A percentile compares a stretch with the other conserved stretches of the same genome.
Conservation (phyloP, 805 yeast genomes). For the Tetrapisispora pingtungensis region DNA sequence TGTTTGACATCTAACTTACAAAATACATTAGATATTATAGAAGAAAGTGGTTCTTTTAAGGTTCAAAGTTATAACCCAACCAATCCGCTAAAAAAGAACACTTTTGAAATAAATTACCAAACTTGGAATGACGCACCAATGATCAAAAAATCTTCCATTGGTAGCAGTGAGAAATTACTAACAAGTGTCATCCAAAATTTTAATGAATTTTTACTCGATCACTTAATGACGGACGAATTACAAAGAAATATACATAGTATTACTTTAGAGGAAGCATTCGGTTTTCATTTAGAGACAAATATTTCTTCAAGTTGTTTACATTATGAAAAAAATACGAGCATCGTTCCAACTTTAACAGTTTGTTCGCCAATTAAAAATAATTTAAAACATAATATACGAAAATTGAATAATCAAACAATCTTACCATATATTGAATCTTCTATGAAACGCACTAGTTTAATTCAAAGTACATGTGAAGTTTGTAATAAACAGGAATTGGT, state of each 20-base stretch:
- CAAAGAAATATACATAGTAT: conserved; percentile 15
- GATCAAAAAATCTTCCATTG: neutral
- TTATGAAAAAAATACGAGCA: conserved; percentile 11
- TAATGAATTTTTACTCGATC: conserved; percentile 19
- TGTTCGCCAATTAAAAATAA: conserved; percentile 23
- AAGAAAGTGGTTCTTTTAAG: conserved; percentile 30
- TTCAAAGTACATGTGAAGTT: conserved; percentile 43
- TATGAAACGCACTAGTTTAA: conserved; percentile 41
- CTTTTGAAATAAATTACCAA: neutral
- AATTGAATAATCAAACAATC: conserved; percentile 32
- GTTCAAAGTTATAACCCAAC: neutral
- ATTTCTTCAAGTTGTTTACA: conserved; percentile 19
- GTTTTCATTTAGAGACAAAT: conserved; percentile 20
- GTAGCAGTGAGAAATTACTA: neutral
- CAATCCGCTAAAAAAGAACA: neutral
- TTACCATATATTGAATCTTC: conserved; percentile 54
- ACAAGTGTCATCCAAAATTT: conserved; percentile 19
- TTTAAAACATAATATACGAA: conserved; percentile 23
- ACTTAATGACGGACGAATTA: conserved; percentile 22
- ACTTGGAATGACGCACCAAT: neutral
- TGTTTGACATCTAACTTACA: conserved; percentile 79
- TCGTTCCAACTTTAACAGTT: conserved; percentile 20
- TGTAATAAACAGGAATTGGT: conserved; percentile 44
- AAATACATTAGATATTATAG: conserved; percentile 37
- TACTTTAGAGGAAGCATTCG: conserved; percentile 25